These are phyloP conservation scores for Lyophyllum decastes DNA, from an alignment of 768 basidiomycete species.

Conservation along the genomic window DNA sequence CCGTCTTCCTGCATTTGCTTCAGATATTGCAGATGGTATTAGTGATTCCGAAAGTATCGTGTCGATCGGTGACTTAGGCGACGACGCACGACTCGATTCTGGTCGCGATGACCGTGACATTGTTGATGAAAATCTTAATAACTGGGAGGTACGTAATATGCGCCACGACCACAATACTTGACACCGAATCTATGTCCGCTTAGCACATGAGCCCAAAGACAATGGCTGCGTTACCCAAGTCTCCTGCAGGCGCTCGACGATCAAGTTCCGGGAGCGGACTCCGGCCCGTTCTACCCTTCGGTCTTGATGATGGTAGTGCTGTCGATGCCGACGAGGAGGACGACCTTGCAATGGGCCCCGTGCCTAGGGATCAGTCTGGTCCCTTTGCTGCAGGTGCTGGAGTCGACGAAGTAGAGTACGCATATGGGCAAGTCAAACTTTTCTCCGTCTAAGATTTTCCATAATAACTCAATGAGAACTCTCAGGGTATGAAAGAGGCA, in stretches of 20 bases:
- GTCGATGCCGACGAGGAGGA: conserved; percentile 75
- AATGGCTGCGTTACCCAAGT: conserved; percentile 90
- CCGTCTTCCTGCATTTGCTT: conserved; percentile 74
- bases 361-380: conserved; percentile 70
- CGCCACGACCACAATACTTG: not conserved
- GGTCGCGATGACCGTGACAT: conserved; percentile 63
- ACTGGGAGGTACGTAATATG: conserved; percentile 82
- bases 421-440: conserved; percentile 66
- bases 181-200: conserved; percentile 6
- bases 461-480: not conserved
- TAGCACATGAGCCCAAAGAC: conserved; percentile 97
- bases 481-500: not conserved
- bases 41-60: conserved; percentile 95
- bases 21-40: conserved; percentile 83
- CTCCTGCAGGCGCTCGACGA: conserved; percentile 78
- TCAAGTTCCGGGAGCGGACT: conserved; percentile 85
- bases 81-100: conserved; percentile 68
- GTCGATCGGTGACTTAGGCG: conserved; percentile 85
- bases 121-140: conserved; percentile 83
- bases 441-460: conserved; percentile 1
- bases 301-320: conserved; percentile 75
- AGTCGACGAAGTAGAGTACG: conserved; percentile 90
- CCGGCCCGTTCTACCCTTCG: conserved; percentile 75
- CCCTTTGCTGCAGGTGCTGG: conserved; percentile 81
- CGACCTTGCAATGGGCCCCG: conserved; percentile 70